Evolutionary conservation across 768 basidiomycete genomes (phyloP).

Genomic region (Suillus hirtellus): DNA sequence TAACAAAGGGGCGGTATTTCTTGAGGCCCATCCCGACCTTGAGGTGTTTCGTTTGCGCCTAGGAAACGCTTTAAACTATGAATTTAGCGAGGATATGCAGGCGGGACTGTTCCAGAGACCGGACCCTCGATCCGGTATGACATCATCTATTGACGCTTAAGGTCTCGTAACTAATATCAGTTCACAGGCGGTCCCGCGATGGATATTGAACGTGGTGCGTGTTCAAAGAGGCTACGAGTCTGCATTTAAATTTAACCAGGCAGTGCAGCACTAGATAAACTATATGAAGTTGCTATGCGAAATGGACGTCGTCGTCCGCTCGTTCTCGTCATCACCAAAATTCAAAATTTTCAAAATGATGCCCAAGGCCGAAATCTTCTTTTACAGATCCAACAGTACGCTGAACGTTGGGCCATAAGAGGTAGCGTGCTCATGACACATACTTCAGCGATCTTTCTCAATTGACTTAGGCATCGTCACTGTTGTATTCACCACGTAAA

Average conservation of each 20-base stretch:
- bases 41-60: conserved; percentile 85
- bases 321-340: conserved; percentile 80
- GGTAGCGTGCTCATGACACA: conserved; percentile 38
- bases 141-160: conserved; percentile 11
- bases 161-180: conserved; percentile 18
- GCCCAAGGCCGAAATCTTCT: conserved; percentile 76
- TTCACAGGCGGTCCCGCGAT: conserved; percentile 61
- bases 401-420: conserved; percentile 83
- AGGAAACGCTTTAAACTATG: conserved; percentile 85
- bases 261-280: conserved; percentile 67
- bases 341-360: conserved; percentile 74
- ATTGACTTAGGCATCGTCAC: conserved; percentile 61
- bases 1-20: conserved; percentile 74
- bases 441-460: conserved; percentile 9
- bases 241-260: not conserved
- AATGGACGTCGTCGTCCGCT: conserved; percentile 65
- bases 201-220: conserved; percentile 5
- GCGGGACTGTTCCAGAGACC: conserved; percentile 78
- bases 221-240: not conserved
- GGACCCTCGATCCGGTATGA: conserved; percentile 75
- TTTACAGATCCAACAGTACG: conserved; percentile 83
- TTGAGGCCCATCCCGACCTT: conserved; percentile 83
- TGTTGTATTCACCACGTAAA: conserved; percentile 75
- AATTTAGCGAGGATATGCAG: conserved; percentile 84
- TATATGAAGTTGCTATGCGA: conserved; percentile 81